These are phyloP conservation scores for Thymus mandschuricus DNA, from an alignment of 257 asterid genomes.

Conservation along the genomic window DNA sequence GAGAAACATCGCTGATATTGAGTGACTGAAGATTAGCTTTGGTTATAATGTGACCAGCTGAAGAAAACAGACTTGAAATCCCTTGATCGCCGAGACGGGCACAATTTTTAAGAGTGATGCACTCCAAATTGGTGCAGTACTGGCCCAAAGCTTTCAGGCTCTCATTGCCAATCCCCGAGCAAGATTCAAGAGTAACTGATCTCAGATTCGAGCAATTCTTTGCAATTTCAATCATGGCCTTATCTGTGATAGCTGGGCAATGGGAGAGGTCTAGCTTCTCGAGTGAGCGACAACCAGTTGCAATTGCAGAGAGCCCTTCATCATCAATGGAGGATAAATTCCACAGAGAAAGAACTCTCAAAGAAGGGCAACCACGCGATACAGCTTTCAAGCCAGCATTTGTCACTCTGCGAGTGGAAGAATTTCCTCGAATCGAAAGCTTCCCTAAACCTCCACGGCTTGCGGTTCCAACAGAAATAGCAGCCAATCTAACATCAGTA, in stretches of 20 bases:
- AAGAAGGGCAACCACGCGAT: slow-evolving; percentile 77
- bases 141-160: slow-evolving; percentile 69
- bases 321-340: slow-evolving; percentile 67
- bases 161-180: slow-evolving; percentile 73
- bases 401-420: slow-evolving; percentile 59
- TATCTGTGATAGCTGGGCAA: slow-evolving; percentile 75
- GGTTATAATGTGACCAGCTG: slow-evolving; percentile 59
- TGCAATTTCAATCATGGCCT: slow-evolving; percentile 64
- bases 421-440: slow-evolving; percentile 79
- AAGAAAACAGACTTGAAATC: slow-evolving; percentile 64
- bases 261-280: slow-evolving; percentile 84
- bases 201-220: slow-evolving; percentile 69
- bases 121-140: slow-evolving; percentile 62
- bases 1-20: slow-evolving; percentile 68
- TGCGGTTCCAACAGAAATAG: slow-evolving; percentile 79
- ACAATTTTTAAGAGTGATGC: slow-evolving; percentile 63
- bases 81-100: slow-evolving; percentile 77
- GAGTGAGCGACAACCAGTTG: slow-evolving; percentile 62
- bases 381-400: slow-evolving; percentile 77
- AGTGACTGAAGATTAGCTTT: slow-evolving; percentile 67
- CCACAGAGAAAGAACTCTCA: slow-evolving; percentile 77
- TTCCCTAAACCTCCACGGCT: slow-evolving; percentile 89
- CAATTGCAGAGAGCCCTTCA: slow-evolving; percentile 77
- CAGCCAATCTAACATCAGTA: slow-evolving; percentile 84
- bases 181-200: slow-evolving; percentile 73